Conservation (phyloP, 805 yeast species). For the Yamadazyma takamatsuzukensis region DNA sequence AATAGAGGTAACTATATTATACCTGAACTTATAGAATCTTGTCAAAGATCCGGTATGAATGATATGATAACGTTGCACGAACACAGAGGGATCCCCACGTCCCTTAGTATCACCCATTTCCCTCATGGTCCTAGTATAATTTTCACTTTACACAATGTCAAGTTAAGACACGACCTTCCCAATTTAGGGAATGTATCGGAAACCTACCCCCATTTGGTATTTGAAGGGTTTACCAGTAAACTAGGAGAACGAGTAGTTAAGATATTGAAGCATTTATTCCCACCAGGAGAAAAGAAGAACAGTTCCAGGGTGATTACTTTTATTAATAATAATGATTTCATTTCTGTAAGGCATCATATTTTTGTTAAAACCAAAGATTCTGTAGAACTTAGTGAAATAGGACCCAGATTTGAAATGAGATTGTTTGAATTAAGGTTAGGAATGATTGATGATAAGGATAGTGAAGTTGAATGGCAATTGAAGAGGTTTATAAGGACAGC, state of each 20-base stretch:
- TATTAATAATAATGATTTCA: slow-evolving; percentile 85
- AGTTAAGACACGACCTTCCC: slow-evolving; percentile 85
- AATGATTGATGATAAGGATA: slow-evolving; percentile 90
- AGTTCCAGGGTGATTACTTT: slow-evolving; percentile 90
- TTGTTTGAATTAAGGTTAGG: slow-evolving; percentile 85
- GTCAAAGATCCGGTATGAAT: slow-evolving; percentile 74
- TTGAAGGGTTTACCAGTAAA: slow-evolving; percentile 80
- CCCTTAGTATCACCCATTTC: slow-evolving; percentile 86
- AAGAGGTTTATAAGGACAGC: slow-evolving; percentile 94
- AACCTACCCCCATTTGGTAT: slow-evolving; percentile 89
- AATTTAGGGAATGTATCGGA: slow-evolving; percentile 86
- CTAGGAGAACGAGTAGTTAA: slow-evolving; percentile 81
- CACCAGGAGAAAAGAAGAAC: slow-evolving; percentile 94
- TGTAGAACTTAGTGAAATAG: slow-evolving; percentile 92
- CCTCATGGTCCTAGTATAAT: slow-evolving; percentile 98
- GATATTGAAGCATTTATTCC: slow-evolving; percentile 83
- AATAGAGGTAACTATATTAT: slow-evolving; percentile 92
- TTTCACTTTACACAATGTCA: slow-evolving; percentile 92
- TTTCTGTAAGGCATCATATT: slow-evolving; percentile 92
- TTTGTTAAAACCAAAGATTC: slow-evolving; percentile 84
- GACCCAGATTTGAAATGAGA: slow-evolving; percentile 98
- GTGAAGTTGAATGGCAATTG: slow-evolving; percentile 96
- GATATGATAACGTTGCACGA: slow-evolving; percentile 88
- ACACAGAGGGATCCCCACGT: slow-evolving; percentile 97
- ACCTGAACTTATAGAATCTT: slow-evolving; percentile 79